Evolutionary conservation across 352 stramenopile genomes (phyloP).

Genomic region (Phytophthora quininea): DNA sequence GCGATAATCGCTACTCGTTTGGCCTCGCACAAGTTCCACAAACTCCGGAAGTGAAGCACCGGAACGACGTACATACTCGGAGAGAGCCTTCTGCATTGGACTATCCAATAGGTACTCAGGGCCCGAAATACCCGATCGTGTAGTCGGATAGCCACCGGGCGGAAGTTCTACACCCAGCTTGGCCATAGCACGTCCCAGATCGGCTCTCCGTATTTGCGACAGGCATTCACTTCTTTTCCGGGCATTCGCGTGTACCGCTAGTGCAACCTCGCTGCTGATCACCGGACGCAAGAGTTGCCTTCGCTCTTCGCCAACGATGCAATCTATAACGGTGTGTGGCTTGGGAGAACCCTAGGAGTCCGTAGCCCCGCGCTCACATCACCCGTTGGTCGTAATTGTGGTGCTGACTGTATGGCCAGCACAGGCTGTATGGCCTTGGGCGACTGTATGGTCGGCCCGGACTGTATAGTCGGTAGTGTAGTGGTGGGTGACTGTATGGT

Average conservation of each 20-base stretch:
- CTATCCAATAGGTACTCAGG: conserved; percentile 15
- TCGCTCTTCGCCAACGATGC: too few species aligned
- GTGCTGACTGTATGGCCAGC: conserved; percentile 7
- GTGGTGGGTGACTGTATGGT: not conserved
- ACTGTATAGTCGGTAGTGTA: conserved; percentile 7
- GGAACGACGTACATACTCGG: conserved; percentile 8
- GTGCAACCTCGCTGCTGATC: not conserved
- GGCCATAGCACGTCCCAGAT: not conserved
- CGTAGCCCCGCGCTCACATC: too few species aligned
- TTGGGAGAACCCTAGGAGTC: not conserved
- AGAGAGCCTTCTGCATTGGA: conserved; percentile 13
- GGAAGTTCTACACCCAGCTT: not conserved
- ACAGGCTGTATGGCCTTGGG: conserved; percentile 15
- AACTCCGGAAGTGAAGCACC: conserved; percentile 7
- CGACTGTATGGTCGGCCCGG: conserved; percentile 8
- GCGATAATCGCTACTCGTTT: conserved; percentile 13
- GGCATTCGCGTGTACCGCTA: not conserved
- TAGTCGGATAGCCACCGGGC: not conserved
- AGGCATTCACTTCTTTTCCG: not conserved
- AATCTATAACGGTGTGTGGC: not conserved
- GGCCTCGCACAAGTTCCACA: conserved; percentile 13
- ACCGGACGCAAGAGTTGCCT: not conserved
- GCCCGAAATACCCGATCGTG: not conserved
- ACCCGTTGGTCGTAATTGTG: not conserved
- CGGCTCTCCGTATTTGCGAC: not conserved